Evolutionary conservation across 2,329 filamentous ascomycete species (phyloP), one percentile per base, ranked within the genome.

Genomic region (Cercospora zeina): DNA sequence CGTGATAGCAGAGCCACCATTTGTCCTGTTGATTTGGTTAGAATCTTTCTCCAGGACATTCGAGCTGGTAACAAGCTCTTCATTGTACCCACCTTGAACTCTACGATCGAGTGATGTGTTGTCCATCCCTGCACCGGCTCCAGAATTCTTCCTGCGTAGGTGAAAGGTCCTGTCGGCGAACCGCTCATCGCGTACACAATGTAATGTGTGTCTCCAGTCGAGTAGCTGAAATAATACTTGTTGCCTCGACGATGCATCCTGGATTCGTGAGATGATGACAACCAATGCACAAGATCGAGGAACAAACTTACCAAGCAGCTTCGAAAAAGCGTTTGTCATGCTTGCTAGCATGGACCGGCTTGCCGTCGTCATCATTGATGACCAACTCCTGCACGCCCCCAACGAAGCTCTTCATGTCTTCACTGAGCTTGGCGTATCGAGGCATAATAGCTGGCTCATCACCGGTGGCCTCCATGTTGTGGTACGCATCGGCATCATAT

Each of bases 121-220:
- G 89, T 92, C 89, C 89, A 93, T 1, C 89, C 89, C 27, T 89
- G 75, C 4, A 93, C 89, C 0, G 89, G 89, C 79, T 91, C 88
- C 54, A 93, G 74, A 59, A 93, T 88, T 51, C 85, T 78, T 0
- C 89, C 89, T 0, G 80, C 82, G 65, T 91, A 92, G 1, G 85
- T 89, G 69, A 92, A 92, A 0, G 89, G 89, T 0, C 89, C 89
- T 10, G 85, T 76, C 0, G 89, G 89, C 61, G 76, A 86, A 4
- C 84, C 78, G 0, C 87, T 83, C 2, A 82, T 85, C 1, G 87
- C 89, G 72, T 90, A 92, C 66, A 81, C 87, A 33, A 93, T 78
- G 74, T 82, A 90, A 75, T 92, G 89, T 33, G 89, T 87, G 76
- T 92, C 89, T 19, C 89, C 61, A 5, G 65, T 67, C 39, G 54